Conservation (phyloP, 495 filamentous ascomycete species). For the Penicillium cosmopolitanum region DNA sequence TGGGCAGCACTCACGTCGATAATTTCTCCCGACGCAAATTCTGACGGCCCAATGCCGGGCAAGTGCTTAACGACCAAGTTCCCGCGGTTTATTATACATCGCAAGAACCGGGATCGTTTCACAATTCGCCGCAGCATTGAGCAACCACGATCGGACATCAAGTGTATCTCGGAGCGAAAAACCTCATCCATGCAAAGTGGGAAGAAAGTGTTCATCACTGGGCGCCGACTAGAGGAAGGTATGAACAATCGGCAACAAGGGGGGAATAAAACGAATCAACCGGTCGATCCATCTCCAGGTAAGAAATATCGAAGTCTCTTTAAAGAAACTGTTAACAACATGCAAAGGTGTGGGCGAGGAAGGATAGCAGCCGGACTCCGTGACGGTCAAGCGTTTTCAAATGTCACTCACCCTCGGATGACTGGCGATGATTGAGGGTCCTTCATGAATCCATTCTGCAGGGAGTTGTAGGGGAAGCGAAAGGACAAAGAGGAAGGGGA, state of each 20-base stretch:
- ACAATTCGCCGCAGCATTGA: constrained; percentile 3
- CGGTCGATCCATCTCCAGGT: constrained; percentile 19
- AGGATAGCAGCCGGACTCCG: constrained; percentile 16
- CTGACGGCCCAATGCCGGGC: constrained; percentile 1
- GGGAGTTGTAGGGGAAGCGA: constrained; percentile 42
- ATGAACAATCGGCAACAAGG: constrained; percentile 19
- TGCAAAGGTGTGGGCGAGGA: constrained; percentile 12
- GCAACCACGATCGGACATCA: constrained; percentile 12
- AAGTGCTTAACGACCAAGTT: constrained; percentile 10
- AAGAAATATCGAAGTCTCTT: constrained; percentile 27
- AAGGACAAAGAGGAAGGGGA: constrained; percentile 44
- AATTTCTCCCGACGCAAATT: constrained; percentile 20
- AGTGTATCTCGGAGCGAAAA: constrained; percentile 6
- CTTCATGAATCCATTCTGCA: constrained; percentile 46
- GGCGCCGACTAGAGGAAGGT: constrained; percentile 23
- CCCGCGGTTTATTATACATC: constrained; percentile 53
- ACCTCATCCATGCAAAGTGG: constrained; percentile 9
- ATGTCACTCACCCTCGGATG: constrained; percentile 47
- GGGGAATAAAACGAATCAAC: constrained; percentile 20
- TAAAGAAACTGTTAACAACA: constrained; percentile 27
- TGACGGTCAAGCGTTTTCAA: constrained; percentile 18
- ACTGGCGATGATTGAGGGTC: constrained; percentile 50
- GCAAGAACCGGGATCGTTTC: constrained; percentile 30
- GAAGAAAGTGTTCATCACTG: constrained; percentile 13
- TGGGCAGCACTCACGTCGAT: constrained; percentile 18